Conservation (phyloP, 805 yeast species). For the Metschnikowia proteae region DNA sequence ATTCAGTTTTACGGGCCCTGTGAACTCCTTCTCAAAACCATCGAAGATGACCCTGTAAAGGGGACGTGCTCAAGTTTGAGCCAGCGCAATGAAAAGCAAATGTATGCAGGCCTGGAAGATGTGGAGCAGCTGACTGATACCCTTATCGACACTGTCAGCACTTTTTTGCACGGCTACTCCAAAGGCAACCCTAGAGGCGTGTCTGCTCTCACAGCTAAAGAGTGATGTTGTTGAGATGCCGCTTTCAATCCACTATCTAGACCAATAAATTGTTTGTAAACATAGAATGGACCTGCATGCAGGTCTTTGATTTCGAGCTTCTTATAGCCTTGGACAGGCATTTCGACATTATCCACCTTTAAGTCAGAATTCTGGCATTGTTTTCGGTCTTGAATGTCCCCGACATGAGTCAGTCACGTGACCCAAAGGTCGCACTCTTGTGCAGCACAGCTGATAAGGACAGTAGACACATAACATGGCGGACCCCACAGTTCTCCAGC, state of each 20-base stretch:
- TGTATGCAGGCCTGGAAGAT: not conserved
- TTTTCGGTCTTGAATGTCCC: too few species aligned
- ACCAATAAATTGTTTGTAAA: too few species aligned
- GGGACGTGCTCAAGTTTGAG: not conserved
- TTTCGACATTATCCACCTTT: too few species aligned
- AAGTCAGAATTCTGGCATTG: too few species aligned
- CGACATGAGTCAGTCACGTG: not conserved
- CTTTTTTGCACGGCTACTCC: not conserved
- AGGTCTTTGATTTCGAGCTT: too few species aligned
- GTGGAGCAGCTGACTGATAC: slow-evolving; percentile 3
- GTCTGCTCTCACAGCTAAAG: too few species aligned
- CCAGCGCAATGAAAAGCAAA: not conserved
- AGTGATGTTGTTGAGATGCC: too few species aligned
- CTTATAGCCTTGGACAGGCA: too few species aligned
- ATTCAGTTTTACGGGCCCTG: not conserved
- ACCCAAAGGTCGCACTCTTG: not conserved
- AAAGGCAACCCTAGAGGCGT: not conserved
- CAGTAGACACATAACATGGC: not conserved
- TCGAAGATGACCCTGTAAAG: not conserved
- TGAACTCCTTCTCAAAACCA: not conserved
- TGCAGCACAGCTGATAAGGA: not conserved
- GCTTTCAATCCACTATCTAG: too few species aligned
- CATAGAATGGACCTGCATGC: too few species aligned
- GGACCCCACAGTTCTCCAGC: not conserved
- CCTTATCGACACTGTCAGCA: not conserved